Evolutionary conservation across 2,329 filamentous ascomycete genomes (phyloP).

Genomic region (Aureobasidium sp.): DNA sequence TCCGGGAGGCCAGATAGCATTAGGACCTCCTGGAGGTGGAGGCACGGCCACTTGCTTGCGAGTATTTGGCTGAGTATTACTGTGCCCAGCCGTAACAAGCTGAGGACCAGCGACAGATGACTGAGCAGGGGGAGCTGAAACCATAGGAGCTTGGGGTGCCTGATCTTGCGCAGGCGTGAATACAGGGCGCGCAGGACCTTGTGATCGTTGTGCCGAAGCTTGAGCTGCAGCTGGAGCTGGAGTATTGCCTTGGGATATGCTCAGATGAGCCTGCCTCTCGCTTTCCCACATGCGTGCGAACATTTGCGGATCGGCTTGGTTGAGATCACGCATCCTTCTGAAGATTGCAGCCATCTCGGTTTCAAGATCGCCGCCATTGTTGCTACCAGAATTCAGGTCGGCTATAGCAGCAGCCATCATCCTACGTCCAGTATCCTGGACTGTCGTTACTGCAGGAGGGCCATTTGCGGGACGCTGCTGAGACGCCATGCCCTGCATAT

Average conservation of each 20-base stretch:
- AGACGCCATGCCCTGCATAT: neutral
- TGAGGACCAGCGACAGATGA: neutral
- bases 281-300: constrained; percentile 49
- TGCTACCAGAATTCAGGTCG: neutral
- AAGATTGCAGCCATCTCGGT: constrained; percentile 47
- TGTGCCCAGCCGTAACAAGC: neutral
- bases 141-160: neutral
- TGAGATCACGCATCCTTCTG: constrained; percentile 50
- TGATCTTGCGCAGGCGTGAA: neutral
- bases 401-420: constrained; percentile 10
- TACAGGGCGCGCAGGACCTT: neutral
- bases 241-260: neutral
- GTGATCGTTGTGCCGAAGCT: neutral
- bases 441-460: neutral
- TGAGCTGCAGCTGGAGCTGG: neutral
- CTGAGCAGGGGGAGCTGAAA: neutral
- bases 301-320: constrained; percentile 45
- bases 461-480: neutral
- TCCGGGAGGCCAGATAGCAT: constrained; percentile 38
- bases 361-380: constrained; percentile 30
- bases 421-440: neutral
- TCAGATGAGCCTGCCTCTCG: constrained; percentile 34
- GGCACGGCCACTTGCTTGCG: neutral
- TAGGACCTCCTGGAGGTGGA: neutral
- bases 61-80: neutral